phyloP scores from a whole-genome alignment of 495 filamentous ascomycete species.

The Podospora pseudoanserina region DNA sequence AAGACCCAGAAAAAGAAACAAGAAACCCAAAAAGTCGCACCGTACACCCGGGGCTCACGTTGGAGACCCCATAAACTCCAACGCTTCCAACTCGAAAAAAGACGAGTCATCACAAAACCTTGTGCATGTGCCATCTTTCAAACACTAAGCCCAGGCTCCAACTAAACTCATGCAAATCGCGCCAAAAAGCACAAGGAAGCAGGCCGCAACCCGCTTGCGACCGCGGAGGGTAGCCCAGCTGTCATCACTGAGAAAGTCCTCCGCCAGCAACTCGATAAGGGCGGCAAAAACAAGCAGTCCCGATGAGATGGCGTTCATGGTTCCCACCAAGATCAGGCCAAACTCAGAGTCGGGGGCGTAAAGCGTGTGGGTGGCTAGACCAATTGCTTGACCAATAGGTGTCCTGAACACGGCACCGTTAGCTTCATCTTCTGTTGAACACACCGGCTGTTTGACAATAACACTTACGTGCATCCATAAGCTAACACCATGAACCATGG shows the following conservation, averaged over 20 bases:
- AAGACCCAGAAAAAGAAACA: background rate
- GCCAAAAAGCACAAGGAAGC: conserved; percentile 69
- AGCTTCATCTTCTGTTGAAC: background rate
- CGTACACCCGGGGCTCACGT: no score
- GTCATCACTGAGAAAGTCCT: conserved; percentile 87
- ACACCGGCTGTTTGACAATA: background rate
- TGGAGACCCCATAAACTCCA: background rate
- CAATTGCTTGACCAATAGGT: conserved; percentile 84
- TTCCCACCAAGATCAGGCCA: conserved; percentile 81
- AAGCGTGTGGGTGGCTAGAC: conserved; percentile 73
- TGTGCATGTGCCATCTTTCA: background rate
- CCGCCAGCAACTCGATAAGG: conserved; percentile 81
- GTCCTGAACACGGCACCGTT: conserved; percentile 54
- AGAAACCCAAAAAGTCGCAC: background rate
- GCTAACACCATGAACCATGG: conserved; percentile 93
- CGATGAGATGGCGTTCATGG: conserved; percentile 84
- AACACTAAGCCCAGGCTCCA: conserved; percentile 72
- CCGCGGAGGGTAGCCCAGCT: conserved; percentile 75
- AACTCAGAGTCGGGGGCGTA: conserved; percentile 78
- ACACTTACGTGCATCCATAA: conserved; percentile 60
- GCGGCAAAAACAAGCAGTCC: conserved; percentile 86
- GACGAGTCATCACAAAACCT: background rate
- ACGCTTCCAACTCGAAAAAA: background rate
- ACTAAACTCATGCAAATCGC: conserved; percentile 82
- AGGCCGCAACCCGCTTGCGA: conserved; percentile 66